Evolutionary conservation across 2,329 filamentous ascomycete genomes (phyloP).

Genomic region (Gyromitra esculenta): DNA sequence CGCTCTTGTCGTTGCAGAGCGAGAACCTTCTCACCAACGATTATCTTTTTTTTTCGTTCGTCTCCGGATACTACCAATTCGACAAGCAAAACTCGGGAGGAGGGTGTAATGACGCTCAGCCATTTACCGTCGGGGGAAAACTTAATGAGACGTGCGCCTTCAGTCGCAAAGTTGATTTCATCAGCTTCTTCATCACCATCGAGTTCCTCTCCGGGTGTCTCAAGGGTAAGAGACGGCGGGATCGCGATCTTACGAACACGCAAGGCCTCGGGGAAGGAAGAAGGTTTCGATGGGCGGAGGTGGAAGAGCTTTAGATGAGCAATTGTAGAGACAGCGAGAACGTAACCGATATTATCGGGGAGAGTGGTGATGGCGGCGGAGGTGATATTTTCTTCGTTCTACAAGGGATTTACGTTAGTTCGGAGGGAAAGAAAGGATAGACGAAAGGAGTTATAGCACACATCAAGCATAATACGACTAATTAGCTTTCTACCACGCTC

Average conservation of each 20-base stretch:
- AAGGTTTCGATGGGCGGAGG: conserved; percentile 67
- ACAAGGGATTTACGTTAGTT: conserved; percentile 41
- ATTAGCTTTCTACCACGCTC: conserved; percentile 69
- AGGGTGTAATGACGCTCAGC: conserved; percentile 68
- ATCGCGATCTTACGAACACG: conserved; percentile 76
- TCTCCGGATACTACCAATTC: conserved; percentile 15
- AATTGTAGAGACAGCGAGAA: conserved; percentile 79
- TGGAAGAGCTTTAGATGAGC: conserved; percentile 81
- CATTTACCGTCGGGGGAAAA: conserved; percentile 77
- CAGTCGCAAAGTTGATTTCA: conserved; percentile 62
- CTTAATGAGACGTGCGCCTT: conserved; percentile 75
- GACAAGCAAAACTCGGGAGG: conserved; percentile 61
- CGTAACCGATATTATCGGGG: conserved; percentile 68
- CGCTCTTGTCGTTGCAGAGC: conserved; percentile 60
- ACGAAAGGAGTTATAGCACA: conserved; percentile 60
- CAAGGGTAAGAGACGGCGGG: conserved; percentile 63
- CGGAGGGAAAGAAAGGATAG: conserved; percentile 16
- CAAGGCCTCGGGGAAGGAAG: conserved; percentile 68
- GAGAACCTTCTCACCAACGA: conserved; percentile 44
- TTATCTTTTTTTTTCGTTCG: conserved; percentile 30
- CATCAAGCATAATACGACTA: conserved; percentile 71
- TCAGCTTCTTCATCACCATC: conserved; percentile 49
- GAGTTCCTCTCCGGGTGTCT: conserved; percentile 26
- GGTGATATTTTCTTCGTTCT: conserved; percentile 83
- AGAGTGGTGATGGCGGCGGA: conserved; percentile 72